Evolutionary conservation across 1,284 basidiomycete genomes (phyloP).

Genomic region (Mycosarcoma mackinlayi): DNA sequence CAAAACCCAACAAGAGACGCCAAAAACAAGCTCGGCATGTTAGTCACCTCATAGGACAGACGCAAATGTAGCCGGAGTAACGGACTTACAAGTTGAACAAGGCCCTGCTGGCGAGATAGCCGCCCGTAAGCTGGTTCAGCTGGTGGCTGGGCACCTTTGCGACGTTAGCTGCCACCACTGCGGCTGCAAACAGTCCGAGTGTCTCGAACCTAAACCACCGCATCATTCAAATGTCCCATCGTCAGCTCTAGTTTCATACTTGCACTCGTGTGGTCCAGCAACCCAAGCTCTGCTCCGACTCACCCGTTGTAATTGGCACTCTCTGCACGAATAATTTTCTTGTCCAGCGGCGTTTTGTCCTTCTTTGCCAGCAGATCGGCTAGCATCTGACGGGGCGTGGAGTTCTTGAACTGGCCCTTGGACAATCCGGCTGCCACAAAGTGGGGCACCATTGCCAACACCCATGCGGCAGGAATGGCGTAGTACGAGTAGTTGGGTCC

Average conservation of each 20-base stretch:
- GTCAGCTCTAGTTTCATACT: too few species aligned
- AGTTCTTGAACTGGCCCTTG: constrained; percentile 33
- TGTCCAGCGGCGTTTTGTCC: constrained; percentile 35
- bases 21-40: neutral
- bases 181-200: constrained; percentile 36
- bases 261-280: too few species aligned
- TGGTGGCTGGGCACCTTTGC: constrained; percentile 49
- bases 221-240: neutral
- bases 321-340: constrained; percentile 48
- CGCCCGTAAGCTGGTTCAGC: constrained; percentile 50
- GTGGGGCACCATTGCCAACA: constrained; percentile 37
- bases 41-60: neutral
- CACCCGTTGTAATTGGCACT: constrained; percentile 37
- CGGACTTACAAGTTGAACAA: constrained; percentile 53
- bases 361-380: constrained; percentile 42
- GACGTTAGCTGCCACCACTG: constrained; percentile 53
- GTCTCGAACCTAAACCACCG: constrained; percentile 26
- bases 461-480: constrained; percentile 37
- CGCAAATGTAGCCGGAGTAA: too few species aligned
- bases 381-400: constrained; percentile 33
- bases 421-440: constrained; percentile 13
- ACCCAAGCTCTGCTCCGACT: neutral
- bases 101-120: constrained; percentile 48
- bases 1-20: neutral
- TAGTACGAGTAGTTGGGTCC: constrained; percentile 45